Percentiles rank a stretch among this genome's conserved stretches.
Evolutionary conservation across 441 rosid species (phyloP).

Genomic region (Mallotus repandus): DNA sequence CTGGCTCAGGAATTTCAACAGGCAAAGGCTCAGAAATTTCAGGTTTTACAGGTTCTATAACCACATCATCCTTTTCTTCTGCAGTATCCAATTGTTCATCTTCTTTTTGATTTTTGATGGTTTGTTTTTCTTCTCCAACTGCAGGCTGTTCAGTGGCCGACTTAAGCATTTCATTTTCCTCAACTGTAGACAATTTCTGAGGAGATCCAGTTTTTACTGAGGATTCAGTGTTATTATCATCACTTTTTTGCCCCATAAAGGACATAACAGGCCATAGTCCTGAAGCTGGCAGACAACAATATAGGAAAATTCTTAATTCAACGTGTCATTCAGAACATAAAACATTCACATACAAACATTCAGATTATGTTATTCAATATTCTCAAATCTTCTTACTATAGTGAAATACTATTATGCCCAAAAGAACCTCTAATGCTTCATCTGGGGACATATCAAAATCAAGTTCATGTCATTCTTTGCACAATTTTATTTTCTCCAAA

Average conservation of each 20-base stretch:
- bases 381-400: neutral
- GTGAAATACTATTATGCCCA: neutral
- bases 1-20: constrained; percentile 41
- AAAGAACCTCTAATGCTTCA: too few relatives aligned
- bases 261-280: constrained; percentile 82
- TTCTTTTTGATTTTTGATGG: constrained; percentile 27
- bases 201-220: constrained; percentile 38
- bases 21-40: constrained; percentile 32
- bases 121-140: constrained; percentile 44
- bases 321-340: constrained; percentile 5
- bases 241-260: constrained; percentile 72
- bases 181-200: constrained; percentile 28
- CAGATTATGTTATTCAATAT: neutral
- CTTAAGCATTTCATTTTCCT: constrained; percentile 35
- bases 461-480: neutral
- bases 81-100: constrained; percentile 32
- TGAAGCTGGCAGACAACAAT: constrained; percentile 41
- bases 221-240: constrained; percentile 39
- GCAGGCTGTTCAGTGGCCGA: constrained; percentile 25
- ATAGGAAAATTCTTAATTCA: neutral
- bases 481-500: too few relatives aligned
- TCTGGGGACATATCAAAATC: too few relatives aligned
- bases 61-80: constrained; percentile 36
- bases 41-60: constrained; percentile 35
- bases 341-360: neutral